Evolutionary conservation across 176 grass and related monocot species (phyloP).

Genomic region (Dendrocalamus sinicus): DNA sequence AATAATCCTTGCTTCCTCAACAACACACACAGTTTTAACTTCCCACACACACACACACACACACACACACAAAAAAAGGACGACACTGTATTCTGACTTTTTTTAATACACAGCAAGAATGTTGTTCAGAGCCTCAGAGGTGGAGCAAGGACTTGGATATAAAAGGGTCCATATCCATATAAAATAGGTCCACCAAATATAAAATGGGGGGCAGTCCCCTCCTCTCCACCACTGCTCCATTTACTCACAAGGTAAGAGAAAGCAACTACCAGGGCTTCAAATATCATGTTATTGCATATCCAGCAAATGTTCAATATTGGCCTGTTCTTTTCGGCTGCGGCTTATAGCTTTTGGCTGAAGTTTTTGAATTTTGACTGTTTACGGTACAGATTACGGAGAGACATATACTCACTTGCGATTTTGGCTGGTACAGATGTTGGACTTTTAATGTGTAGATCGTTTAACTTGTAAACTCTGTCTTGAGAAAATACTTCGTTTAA

Average conservation of each 20-base stretch:
- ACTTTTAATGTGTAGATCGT: no score
- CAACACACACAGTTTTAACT: not conserved
- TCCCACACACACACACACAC: not conserved
- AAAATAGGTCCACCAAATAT: not conserved
- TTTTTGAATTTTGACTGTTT: no score
- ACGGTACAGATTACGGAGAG: no score
- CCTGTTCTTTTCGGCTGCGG: no score
- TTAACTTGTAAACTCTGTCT: no score
- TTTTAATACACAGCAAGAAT: no score
- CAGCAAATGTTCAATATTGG: slow-evolving; percentile 24
- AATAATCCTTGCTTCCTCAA: not conserved
- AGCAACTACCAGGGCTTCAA: slow-evolving; percentile 5
- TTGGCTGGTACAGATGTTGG: no score
- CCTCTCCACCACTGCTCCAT: not conserved
- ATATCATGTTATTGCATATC: not conserved
- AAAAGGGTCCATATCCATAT: not conserved
- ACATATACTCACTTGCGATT: no score
- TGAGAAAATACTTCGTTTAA: no score
- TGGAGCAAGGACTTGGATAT: slow-evolving; percentile 1
- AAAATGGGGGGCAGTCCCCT: not conserved
- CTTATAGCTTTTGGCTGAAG: no score
- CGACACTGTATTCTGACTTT: not conserved
- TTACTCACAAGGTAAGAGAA: not conserved
- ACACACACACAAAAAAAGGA: not conserved
- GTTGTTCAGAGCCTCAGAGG: no score